Evolutionary conservation across 495 filamentous ascomycete genomes (phyloP), one percentile per base, ranked within the genome.

Genomic region (Usnea hakonensis): DNA sequence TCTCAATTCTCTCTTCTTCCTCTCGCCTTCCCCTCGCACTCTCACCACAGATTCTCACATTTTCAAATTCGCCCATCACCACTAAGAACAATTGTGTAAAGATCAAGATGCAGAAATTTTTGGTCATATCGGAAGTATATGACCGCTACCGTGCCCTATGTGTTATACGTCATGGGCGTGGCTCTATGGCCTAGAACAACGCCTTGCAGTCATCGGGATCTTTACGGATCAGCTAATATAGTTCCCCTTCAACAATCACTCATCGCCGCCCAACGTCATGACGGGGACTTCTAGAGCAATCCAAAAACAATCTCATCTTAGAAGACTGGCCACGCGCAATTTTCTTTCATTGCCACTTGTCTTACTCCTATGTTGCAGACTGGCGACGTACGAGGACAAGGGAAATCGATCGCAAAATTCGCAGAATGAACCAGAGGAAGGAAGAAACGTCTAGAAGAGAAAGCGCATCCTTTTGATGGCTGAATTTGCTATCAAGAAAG

Each of bases 281-380:
- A 59, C 46, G 58, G 50, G 7, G 35, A 30, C 21, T 62, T 67
- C 32, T 67, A 58, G 61, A 32, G 3, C 23, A 10, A 3, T 23
- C 32, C 35, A 52, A 8, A 11, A 50, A 5, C 9, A 26, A n/a
- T 53, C 14, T 36, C 0, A 52, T n/a, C n/a, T 10, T 2, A 52
- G 16, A 35, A 44, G 8, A 30, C 19, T 16, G 17, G 7, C 43
- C 30, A 43, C 50, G 37, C 40, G 2, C 63, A 40, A n/a, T 68
- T 68, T 44, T 59, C 66, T n/a, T 68, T 68, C 48, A 63, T 65
- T 37, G 32, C 48, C 32, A 68, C 63, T 11, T 63, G 66, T 46
- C 50, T 65, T 35, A 21, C 50, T 33, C 7, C 63, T 14, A n/a
- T n/a, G n/a, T n/a, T n/a, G n/a, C n/a, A n/a, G n/a, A n/a, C n/a